Percentiles rank a stretch among this genome's conserved stretches.
phyloP scores from a whole-genome alignment of 192 early-diverging fungal species.

The Cladochytrium replicatum region DNA sequence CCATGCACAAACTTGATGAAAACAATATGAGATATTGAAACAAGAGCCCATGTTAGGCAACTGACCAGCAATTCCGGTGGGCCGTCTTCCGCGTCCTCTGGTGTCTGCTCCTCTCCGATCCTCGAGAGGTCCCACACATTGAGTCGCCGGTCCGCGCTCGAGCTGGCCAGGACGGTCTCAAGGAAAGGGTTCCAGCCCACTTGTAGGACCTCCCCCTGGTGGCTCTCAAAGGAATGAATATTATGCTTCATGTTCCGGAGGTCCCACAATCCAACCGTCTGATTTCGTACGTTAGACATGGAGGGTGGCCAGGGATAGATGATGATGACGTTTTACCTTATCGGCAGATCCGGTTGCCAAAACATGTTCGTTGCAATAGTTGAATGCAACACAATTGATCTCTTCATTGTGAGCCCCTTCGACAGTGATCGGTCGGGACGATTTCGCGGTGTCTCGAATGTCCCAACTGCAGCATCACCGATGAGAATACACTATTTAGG shows the following conservation, averaged over 20 bases:
- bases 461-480: conserved; percentile 66
- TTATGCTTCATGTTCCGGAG: conserved; percentile 78
- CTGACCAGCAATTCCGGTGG: conserved; percentile 85
- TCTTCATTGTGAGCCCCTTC: conserved; percentile 81
- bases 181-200: conserved; percentile 89
- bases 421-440: conserved; percentile 52
- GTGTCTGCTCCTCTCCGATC: conserved; percentile 88
- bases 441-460: conserved; percentile 56
- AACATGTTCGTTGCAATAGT: conserved; percentile 79
- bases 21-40: not conserved
- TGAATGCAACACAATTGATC: conserved; percentile 92
- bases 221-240: conserved; percentile 78
- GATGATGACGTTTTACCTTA: conserved; percentile 34
- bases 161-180: conserved; percentile 85
- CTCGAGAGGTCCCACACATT: conserved; percentile 91
- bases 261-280: conserved; percentile 93
- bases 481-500: conserved; percentile 1
- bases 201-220: conserved; percentile 88
- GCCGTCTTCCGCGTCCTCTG: conserved; percentile 95
- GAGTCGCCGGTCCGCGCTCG: conserved; percentile 77
- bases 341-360: conserved; percentile 92
- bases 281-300: too few relatives aligned
- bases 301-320: not conserved
- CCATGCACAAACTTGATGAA: conserved; percentile 83
- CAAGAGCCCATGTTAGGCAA: not conserved